Percentiles rank a stretch among this genome's conserved stretches.
phyloP scores from a whole-genome alignment of 208 protist species.

The Crithidia brevicula region DNA sequence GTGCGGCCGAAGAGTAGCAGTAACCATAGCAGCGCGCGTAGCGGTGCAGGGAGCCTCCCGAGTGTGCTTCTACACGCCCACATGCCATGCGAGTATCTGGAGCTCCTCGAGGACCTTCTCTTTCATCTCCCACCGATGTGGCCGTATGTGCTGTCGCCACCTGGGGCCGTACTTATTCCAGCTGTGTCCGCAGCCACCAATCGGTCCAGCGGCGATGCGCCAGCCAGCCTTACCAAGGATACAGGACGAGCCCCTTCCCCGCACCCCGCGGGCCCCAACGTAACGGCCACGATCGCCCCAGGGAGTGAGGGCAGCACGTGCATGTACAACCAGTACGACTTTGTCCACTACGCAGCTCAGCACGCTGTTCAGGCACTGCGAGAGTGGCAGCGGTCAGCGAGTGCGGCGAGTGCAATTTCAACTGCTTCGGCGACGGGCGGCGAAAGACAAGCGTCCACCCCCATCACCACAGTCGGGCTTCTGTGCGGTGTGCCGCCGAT shows the following conservation, averaged over 20 bases:
- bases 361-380: conserved; percentile 17
- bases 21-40: neutral
- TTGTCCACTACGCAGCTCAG: conserved; percentile 10
- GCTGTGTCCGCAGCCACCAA: conserved; percentile 8
- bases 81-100: conserved; percentile 73
- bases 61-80: conserved; percentile 51
- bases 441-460: neutral
- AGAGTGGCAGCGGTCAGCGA: neutral
- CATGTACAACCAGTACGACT: conserved; percentile 22
- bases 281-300: neutral
- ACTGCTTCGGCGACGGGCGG: neutral
- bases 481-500: conserved; percentile 49
- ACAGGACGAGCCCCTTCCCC: neutral
- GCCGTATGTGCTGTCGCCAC: conserved; percentile 1
- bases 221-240: neutral
- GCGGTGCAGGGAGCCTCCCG: neutral
- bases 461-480: neutral
- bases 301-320: neutral
- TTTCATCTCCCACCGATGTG: conserved; percentile 47
- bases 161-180: neutral
- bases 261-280: too few species aligned
- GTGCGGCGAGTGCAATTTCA: neutral
- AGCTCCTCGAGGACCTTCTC: conserved; percentile 66
- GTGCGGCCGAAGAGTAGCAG: neutral
- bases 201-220: neutral